Evolutionary conservation across 176 grass and related monocot species (phyloP).

Genomic region (Alloteropsis semialata): DNA sequence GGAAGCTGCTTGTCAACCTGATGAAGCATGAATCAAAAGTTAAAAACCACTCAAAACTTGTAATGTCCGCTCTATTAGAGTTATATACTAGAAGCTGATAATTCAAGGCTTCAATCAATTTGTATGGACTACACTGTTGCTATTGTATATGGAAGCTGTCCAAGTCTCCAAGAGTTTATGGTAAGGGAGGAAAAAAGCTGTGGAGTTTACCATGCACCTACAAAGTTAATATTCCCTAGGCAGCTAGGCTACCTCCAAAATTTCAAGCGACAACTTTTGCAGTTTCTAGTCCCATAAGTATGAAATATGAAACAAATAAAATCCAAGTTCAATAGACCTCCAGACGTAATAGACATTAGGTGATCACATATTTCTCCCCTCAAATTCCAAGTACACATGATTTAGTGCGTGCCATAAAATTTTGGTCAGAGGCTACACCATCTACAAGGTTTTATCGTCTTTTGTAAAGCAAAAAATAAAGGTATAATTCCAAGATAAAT

Average conservation of each 20-base stretch:
- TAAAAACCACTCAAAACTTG: background rate
- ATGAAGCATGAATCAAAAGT: slow-evolving; percentile 17
- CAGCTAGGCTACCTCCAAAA: no score
- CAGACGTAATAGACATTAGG: background rate
- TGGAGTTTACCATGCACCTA: background rate
- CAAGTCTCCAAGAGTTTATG: background rate
- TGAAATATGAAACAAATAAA: background rate
- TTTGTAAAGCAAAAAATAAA: background rate
- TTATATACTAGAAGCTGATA: background rate
- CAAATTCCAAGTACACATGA: background rate
- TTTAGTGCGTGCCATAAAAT: background rate
- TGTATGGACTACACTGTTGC: background rate
- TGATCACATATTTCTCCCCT: background rate
- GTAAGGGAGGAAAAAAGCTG: background rate
- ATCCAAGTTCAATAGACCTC: background rate
- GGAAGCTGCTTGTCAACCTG: slow-evolving; percentile 36
- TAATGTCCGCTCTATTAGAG: background rate
- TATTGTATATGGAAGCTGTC: background rate
- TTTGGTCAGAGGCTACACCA: background rate
- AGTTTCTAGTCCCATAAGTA: background rate
- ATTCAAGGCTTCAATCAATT: background rate
- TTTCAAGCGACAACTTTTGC: background rate
- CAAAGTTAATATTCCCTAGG: background rate
- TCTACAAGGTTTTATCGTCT: background rate
- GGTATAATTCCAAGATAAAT: background rate